A percentile compares a stretch with the other conserved stretches of the same genome.
These are phyloP conservation scores for Arthrobotrys pseudoclavata DNA, from an alignment of 2,329 filamentous ascomycete genomes.

Conservation along the genomic window DNA sequence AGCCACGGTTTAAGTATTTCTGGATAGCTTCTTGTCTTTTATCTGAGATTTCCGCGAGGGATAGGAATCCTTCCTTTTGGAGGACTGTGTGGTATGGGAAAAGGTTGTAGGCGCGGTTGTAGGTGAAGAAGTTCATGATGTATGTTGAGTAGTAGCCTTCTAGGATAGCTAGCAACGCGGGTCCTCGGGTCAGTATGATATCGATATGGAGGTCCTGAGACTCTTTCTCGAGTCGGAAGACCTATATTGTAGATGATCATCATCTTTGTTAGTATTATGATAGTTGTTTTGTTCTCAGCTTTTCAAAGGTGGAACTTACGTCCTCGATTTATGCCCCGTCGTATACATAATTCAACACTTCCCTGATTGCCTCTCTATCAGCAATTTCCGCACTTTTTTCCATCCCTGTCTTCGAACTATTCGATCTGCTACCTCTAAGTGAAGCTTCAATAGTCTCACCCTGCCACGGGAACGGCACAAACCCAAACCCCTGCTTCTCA, in stretches of 20 bases:
- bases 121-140: slow-evolving; percentile 53
- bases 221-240: slow-evolving; percentile 3
- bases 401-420: not conserved
- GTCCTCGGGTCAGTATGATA: slow-evolving; percentile 16
- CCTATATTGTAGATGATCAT: not conserved
- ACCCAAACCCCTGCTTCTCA: slow-evolving; percentile 6
- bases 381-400: not conserved
- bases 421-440: not conserved
- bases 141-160: slow-evolving; percentile 42
- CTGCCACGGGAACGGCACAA: slow-evolving; percentile 30
- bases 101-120: slow-evolving; percentile 29
- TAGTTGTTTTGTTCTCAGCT: too few species aligned
- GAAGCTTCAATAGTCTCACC: slow-evolving; percentile 25
- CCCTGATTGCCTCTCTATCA: not conserved
- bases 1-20: slow-evolving; percentile 22
- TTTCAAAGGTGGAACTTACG: not conserved
- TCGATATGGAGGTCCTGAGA: slow-evolving; percentile 4
- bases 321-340: slow-evolving; percentile 14
- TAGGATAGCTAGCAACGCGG: slow-evolving; percentile 21
- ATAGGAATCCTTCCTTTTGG: slow-evolving; percentile 16
- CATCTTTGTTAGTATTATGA: too few species aligned
- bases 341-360: not conserved
- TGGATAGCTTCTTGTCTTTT: slow-evolving; percentile 1
- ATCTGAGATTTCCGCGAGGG: not conserved
- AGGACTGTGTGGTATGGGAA: slow-evolving; percentile 33